These are phyloP conservation scores for Silene vulgaris DNA, from an alignment of 179 eudicot genomes.

Conservation along the genomic window DNA sequence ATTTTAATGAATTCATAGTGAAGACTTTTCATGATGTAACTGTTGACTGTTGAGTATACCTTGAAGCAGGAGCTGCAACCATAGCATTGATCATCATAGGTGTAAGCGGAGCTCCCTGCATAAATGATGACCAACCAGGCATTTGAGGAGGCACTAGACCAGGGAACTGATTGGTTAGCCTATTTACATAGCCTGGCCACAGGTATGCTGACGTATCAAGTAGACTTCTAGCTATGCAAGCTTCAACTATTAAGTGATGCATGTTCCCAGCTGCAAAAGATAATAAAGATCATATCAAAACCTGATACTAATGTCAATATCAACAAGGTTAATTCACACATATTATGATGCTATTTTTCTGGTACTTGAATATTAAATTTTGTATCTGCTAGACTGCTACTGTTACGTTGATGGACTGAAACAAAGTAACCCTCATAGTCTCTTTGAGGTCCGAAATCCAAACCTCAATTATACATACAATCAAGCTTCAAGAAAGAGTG, in stretches of 20 bases:
- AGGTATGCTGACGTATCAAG: conserved; percentile 84
- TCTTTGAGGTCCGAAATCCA: too few species aligned
- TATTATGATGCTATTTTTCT: background rate
- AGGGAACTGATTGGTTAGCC: conserved; percentile 53
- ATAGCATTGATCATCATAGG: conserved; percentile 64
- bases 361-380: conserved; percentile 1
- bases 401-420: too few species aligned
- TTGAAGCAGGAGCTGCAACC: conserved; percentile 81
- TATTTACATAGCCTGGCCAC: conserved; percentile 92
- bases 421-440: too few species aligned
- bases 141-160: conserved; percentile 57
- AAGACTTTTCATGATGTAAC: conserved; percentile 4
- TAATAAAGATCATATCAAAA: conserved; percentile 22
- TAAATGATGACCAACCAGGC: conserved; percentile 79
- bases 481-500: too few species aligned
- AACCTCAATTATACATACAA: too few species aligned
- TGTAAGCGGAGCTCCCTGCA: conserved; percentile 75
- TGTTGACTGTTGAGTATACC: conserved; percentile 43
- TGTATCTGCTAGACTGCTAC: background rate
- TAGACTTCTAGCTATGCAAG: conserved; percentile 82
- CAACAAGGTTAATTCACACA: conserved; percentile 2
- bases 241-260: conserved; percentile 83
- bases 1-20: background rate
- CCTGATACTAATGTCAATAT: conserved; percentile 8
- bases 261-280: conserved; percentile 80